Evolutionary conservation across 2,329 filamentous ascomycete species (phyloP), one percentile per base, ranked within the genome.

Genomic region (Ceratocystis cubensis): DNA sequence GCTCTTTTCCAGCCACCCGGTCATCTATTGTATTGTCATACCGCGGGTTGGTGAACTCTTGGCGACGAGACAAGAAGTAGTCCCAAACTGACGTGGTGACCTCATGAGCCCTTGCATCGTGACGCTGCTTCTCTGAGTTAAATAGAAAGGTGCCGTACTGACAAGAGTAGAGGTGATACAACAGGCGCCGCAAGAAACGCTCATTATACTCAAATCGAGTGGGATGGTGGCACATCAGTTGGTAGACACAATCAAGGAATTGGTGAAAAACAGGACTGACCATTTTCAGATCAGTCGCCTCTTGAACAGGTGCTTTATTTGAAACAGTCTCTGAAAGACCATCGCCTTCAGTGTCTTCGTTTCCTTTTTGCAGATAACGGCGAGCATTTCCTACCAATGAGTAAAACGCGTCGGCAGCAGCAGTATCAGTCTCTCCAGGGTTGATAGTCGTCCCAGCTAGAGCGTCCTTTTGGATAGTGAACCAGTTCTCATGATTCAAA

Each of bases 61-160:
- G 79, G 70, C 84, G 86, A 10, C 92, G 84, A 56, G 88, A 85
- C 6, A 97, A 78, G 75, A 99, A 97, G 74, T 97, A 96, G 71
- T 94, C 88, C 94, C 94, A 99, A 1, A 96, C 94, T 25, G 90
- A 96, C 2, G 88, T 82, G 2, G 91, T 96, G 65, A 84, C 82
- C 71, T 91, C 86, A 48, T 80, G 78, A 0, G 89, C 85, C 33
- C 80, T 81, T 25, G 84, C 82, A 56, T 94, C 88, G 17, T 84
- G 78, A 2, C 94, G 86, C 72, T 96, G 89, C 72, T 91, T 94
- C 75, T 99, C 94, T 66, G 85, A 95, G 76, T 99, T 96, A 76
- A 89, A 96, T 4, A 99, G 80, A 74, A 99, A 99, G 0, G 93
- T 96, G 59, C 94, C 94, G 70, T 96, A 99, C 74, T 99, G 94